phyloP scores from a whole-genome alignment of 2,329 filamentous ascomycete genomes.

The Zymoseptoria ardabiliae region DNA sequence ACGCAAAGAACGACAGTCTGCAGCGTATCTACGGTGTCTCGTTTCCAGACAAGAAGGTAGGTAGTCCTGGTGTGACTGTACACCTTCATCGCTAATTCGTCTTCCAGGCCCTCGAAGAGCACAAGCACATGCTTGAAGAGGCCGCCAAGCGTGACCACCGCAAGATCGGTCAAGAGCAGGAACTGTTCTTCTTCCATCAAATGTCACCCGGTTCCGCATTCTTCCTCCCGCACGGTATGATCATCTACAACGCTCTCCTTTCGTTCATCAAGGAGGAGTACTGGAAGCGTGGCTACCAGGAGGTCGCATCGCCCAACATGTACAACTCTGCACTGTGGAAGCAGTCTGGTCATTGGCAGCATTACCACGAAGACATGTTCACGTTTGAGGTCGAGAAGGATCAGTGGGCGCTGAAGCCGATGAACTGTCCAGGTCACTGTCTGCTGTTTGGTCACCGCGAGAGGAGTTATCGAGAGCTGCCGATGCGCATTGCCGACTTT shows the following conservation, averaged over 20 bases:
- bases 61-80: background rate
- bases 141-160: constrained; percentile 96
- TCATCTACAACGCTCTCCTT: constrained; percentile 86
- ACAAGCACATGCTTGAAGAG: constrained; percentile 92
- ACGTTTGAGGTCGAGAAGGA: constrained; percentile 79
- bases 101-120: constrained; percentile 57
- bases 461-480: constrained; percentile 81
- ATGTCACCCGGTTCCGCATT: constrained; percentile 89
- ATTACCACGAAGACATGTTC: constrained; percentile 95
- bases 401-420: constrained; percentile 80
- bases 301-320: constrained; percentile 95
- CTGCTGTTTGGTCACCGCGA: constrained; percentile 77
- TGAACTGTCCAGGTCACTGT: constrained; percentile 97
- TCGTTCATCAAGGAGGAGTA: constrained; percentile 79
- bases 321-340: constrained; percentile 92
- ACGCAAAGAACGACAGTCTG: constrained; percentile 86
- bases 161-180: constrained; percentile 88
- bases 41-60: constrained; percentile 92
- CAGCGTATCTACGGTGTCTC: constrained; percentile 96
- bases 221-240: constrained; percentile 70
- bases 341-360: constrained; percentile 86
- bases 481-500: constrained; percentile 90
- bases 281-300: constrained; percentile 86
- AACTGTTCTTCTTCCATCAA: constrained; percentile 95
- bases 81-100: background rate